Evolutionary conservation across 345 rosid species (phyloP), one percentile per base, ranked within the genome.

Genomic region (Psidium guajava): DNA sequence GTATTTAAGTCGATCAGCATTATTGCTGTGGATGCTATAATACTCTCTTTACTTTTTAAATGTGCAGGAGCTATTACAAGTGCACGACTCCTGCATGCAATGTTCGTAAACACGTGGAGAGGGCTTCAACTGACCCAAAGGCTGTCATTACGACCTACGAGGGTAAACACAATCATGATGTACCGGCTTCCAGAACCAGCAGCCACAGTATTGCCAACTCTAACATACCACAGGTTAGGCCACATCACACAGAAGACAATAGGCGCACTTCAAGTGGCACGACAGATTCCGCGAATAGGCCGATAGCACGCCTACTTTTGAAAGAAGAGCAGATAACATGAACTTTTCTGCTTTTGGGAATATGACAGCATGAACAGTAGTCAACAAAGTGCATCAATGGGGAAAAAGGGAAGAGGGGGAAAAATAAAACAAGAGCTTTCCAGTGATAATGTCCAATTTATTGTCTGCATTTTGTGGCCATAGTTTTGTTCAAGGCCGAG

Each of bases 101-200:
- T 47, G 97, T 96, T 64, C 93, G 99, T 27, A 96, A 96, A 92
- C 99, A 94, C 16, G 99, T 96, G 52, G 99, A 96, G 90, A 95
- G 99, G 87, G 96, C 99, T 86, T 93, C 98, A 16, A 89, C 92
- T 24, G 98, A 96, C 87, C 94, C 96, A 2, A 95, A 94, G 90
- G 97, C 99, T 56, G 99, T 96, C 59, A 92, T 96, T 88, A 96
- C 99, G 56, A 93, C 99, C 24, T 96, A 96, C 1, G 99, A 95
- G 88, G 99, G 99, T 53, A 96, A 95, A 85, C 99, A 96, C 90
- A 94, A 94, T 88, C 99, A 96, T 32, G 94, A 95, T 32, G 91
- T 94, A 40, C 99, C 98, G 6, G 91, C 92, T 22, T 91, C 90
- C 69, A 92, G 87, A 88, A 89, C 77, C 44, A 69, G 77, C 44